Percentiles rank a stretch among this genome's conserved stretches.
Evolutionary conservation across 192 early-diverging fungal species (phyloP).

Genomic region (Phycomyces blakesleeanus): DNA sequence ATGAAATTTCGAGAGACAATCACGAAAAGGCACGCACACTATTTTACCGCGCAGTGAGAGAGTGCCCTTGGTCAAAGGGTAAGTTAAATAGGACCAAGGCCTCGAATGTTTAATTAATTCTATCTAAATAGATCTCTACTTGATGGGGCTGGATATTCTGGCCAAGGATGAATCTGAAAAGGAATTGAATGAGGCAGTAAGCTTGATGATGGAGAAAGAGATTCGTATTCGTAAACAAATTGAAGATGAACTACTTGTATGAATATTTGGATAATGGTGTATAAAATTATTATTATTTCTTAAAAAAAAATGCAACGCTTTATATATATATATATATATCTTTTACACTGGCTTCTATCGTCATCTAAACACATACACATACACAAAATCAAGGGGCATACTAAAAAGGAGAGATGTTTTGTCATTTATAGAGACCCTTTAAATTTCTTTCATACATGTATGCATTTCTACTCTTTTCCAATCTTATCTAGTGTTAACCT

Average conservation of each 20-base stretch:
- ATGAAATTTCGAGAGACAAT: constrained; percentile 49
- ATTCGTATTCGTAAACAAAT: constrained; percentile 43
- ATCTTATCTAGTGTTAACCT: no score
- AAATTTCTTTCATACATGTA: no score
- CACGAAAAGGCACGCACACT: constrained; percentile 42
- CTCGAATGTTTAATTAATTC: constrained; percentile 2
- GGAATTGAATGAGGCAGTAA: constrained; percentile 50
- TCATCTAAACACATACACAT: background rate
- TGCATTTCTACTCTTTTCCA: no score
- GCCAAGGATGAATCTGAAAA: constrained; percentile 36
- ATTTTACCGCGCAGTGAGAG: constrained; percentile 55
- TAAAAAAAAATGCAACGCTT: no score
- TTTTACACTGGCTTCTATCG: background rate
- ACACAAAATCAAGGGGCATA: background rate
- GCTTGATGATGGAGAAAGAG: constrained; percentile 66
- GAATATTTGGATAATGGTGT: background rate
- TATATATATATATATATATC: no score
- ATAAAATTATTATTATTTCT: no score
- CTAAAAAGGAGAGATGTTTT: no score
- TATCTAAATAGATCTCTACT: constrained; percentile 44
- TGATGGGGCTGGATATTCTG: constrained; percentile 48
- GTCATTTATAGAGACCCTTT: no score
- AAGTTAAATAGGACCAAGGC: background rate
- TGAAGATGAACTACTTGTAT: constrained; percentile 26
- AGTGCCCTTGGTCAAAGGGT: constrained; percentile 73